These are phyloP conservation scores for Hippophae tibetana DNA, from an alignment of 306 rosid genomes.

Conservation along the genomic window DNA sequence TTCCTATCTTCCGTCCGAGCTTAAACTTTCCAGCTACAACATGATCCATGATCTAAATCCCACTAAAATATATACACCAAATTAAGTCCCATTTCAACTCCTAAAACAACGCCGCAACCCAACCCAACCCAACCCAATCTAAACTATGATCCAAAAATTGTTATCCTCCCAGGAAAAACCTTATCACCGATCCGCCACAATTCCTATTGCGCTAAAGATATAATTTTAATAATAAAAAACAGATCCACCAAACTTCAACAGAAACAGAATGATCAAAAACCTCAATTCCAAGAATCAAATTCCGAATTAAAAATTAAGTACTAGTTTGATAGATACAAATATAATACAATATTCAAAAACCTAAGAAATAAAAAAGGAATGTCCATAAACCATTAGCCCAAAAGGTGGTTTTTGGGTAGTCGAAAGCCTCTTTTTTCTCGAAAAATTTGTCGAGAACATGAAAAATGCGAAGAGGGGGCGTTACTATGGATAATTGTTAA, in stretches of 20 bases:
- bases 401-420: constrained; percentile 18
- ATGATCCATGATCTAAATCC: constrained; percentile 66
- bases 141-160: constrained; percentile 17
- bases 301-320: constrained; percentile 14
- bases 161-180: constrained; percentile 14
- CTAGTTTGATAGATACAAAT: constrained; percentile 9
- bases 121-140: not conserved
- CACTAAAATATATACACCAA: constrained; percentile 12
- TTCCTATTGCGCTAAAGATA: constrained; percentile 11
- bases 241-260: constrained; percentile 45
- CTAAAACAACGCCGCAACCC: constrained; percentile 20
- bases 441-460: not conserved
- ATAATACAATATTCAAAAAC: constrained; percentile 18
- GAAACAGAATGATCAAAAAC: constrained; percentile 28
- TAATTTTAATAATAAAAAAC: constrained; percentile 17
- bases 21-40: constrained; percentile 89
- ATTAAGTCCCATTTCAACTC: constrained; percentile 23
- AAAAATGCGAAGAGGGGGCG: not conserved
- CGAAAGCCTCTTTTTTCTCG: constrained; percentile 10
- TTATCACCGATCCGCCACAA: constrained; percentile 19
- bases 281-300: constrained; percentile 17
- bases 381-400: constrained; percentile 18
- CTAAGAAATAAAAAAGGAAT: constrained; percentile 6
- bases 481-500: constrained; percentile 3
- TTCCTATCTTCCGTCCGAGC: constrained; percentile 92